These are phyloP conservation scores for Trichoderma atrobrunneum DNA, from an alignment of 2,329 filamentous ascomycete genomes.

Conservation along the genomic window DNA sequence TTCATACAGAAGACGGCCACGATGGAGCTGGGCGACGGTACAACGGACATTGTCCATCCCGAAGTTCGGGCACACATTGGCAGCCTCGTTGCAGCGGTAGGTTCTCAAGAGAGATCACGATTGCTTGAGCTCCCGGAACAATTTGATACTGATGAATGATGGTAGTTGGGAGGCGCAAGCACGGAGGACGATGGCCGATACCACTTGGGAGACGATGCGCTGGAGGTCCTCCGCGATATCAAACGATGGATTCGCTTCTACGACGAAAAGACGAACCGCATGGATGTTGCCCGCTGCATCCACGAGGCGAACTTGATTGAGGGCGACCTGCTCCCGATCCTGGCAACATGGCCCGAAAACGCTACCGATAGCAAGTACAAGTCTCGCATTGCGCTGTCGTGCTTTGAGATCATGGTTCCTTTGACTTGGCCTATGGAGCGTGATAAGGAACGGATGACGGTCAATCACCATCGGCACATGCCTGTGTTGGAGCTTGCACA, in stretches of 20 bases:
- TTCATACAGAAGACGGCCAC: constrained; percentile 11
- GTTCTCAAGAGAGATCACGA: constrained; percentile 37
- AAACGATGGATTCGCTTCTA: constrained; percentile 94
- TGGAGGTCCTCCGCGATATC: constrained; percentile 87
- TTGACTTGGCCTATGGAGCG: constrained; percentile 91
- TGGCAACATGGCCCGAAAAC: constrained; percentile 76
- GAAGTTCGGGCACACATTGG: constrained; percentile 92
- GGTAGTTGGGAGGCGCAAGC: constrained; percentile 78
- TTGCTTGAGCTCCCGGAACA: background rate
- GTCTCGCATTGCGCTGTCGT: constrained; percentile 76
- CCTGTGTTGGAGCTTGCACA: constrained; percentile 87
- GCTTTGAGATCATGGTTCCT: constrained; percentile 85
- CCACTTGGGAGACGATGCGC: constrained; percentile 85
- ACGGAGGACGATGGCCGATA: constrained; percentile 79
- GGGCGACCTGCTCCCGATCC: constrained; percentile 84
- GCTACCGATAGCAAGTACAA: constrained; percentile 71
- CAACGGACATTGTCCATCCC: constrained; percentile 71
- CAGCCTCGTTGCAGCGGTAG: constrained; percentile 87
- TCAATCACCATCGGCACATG: constrained; percentile 89
- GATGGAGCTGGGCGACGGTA: constrained; percentile 56
- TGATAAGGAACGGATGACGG: constrained; percentile 75
- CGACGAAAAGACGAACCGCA: constrained; percentile 87
- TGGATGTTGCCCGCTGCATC: constrained; percentile 91
- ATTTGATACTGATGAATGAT: constrained; percentile 21
- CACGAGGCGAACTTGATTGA: constrained; percentile 89